Evolutionary conservation across 2,329 filamentous ascomycete species (phyloP), one percentile per base, ranked within the genome.

Genomic region (Neonectria magnoliae): DNA sequence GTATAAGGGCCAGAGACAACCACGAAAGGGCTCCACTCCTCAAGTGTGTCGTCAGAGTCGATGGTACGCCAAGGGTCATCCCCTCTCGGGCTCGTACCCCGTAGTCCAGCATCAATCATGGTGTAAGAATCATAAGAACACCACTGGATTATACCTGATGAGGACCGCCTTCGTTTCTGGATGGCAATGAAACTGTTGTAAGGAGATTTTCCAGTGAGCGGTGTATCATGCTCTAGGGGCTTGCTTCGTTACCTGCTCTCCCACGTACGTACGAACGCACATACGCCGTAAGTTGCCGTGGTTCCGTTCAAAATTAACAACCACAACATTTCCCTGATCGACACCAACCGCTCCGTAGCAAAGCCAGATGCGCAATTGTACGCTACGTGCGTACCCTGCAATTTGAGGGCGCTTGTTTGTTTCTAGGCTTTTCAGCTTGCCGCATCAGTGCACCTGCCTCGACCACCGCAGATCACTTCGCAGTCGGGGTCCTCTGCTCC

Each of bases 381-480:
- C 45, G 14, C 38, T 54, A 41, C 54, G 18, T 58, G 54, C 42
- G 53, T 29, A 41, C 57, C 47, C 48, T 58, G 55, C 48, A 56
- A 36, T 42, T 45, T 33, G 20, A 50, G 13, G 20, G 47, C 31
- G 22, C 44, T 51, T 51, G 48, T 51, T 33, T 51, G 27, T n/a
- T 38, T 50, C 44, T 14, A 47, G 44, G 33, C 31, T 36, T 11
- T 52, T 44, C 56, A 58, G 56, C 56, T 52, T 36, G 16, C 29
- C 31, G 31, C 33, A 27, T 33, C 20, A 33, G 20, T 42, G 56
- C 56, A 20, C 20, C 44, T 50, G 22, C 31, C 33, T 57, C 55
- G 22, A 47, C 41, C 54, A 48, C 27, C 48, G 60, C 42, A 57
- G 54, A 63, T 63, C 60, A 33, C 36, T 41, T 57, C 11, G 41